These are phyloP conservation scores for Phytophthora vignae DNA, from an alignment of 352 stramenopile genomes.

Conservation along the genomic window DNA sequence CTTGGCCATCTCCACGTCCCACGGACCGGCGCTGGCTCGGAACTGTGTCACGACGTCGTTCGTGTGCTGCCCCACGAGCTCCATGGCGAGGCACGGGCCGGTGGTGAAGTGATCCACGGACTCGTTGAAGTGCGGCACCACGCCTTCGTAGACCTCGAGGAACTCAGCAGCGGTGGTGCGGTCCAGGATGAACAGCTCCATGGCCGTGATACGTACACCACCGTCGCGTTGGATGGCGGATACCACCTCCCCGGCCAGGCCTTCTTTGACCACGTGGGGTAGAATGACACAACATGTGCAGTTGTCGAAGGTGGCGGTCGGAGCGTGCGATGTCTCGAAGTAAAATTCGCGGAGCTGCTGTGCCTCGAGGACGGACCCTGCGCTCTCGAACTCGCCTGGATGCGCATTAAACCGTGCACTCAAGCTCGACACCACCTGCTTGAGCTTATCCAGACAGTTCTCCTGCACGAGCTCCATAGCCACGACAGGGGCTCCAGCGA, in stretches of 20 bases:
- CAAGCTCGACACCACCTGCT: slow-evolving; percentile 58
- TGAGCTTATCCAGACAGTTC: slow-evolving; percentile 73
- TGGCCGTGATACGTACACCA: slow-evolving; percentile 84
- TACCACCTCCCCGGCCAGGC: slow-evolving; percentile 81
- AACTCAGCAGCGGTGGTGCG: slow-evolving; percentile 91
- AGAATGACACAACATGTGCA: slow-evolving; percentile 94
- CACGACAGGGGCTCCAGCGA: slow-evolving; percentile 53
- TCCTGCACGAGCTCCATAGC: slow-evolving; percentile 81
- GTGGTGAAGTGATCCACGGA: slow-evolving; percentile 91
- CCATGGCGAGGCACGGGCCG: slow-evolving; percentile 90
- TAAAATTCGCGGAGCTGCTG: slow-evolving; percentile 72
- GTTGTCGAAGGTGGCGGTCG: slow-evolving; percentile 84
- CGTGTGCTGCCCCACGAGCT: slow-evolving; percentile 76
- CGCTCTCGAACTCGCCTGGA: slow-evolving; percentile 57
- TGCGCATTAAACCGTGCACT: slow-evolving; percentile 52
- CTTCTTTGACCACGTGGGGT: slow-evolving; percentile 93
- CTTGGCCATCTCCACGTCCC: slow-evolving; percentile 94
- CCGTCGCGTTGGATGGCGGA: slow-evolving; percentile 73
- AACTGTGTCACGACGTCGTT: slow-evolving; percentile 76
- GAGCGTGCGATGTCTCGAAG: slow-evolving; percentile 58
- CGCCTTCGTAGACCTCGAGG: slow-evolving; percentile 91
- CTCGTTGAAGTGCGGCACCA: slow-evolving; percentile 93
- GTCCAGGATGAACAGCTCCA: slow-evolving; percentile 92
- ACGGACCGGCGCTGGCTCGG: slow-evolving; percentile 87
- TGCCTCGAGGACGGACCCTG: slow-evolving; percentile 57